phyloP scores from a whole-genome alignment of 768 basidiomycete species.

The Mycena amicta region DNA sequence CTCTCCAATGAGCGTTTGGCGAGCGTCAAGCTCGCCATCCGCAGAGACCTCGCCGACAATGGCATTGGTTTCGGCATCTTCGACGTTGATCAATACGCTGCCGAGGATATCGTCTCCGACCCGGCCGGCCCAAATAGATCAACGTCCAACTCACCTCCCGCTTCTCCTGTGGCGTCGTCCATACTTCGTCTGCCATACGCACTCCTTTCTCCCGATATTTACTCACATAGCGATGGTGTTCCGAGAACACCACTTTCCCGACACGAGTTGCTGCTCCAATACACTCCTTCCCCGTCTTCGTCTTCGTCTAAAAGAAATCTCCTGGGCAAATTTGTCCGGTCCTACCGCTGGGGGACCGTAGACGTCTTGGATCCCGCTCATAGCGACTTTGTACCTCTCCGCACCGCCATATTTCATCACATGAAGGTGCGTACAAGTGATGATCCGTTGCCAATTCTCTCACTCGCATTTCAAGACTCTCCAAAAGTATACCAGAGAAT shows the following conservation, averaged over 20 bases:
- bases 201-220: slow-evolving; percentile 80
- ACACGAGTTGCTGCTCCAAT: slow-evolving; percentile 73
- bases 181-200: slow-evolving; percentile 79
- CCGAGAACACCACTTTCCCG: slow-evolving; percentile 57
- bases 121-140: slow-evolving; percentile 49
- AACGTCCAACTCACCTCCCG: slow-evolving; percentile 63
- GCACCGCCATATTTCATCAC: slow-evolving; percentile 82
- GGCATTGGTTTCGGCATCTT: slow-evolving; percentile 91
- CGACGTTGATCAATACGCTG: slow-evolving; percentile 66
- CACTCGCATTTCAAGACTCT: slow-evolving; percentile 57
- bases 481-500: slow-evolving; percentile 82
- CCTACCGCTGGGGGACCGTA: slow-evolving; percentile 83
- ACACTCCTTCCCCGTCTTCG: slow-evolving; percentile 60
- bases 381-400: slow-evolving; percentile 78
- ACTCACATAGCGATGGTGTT: slow-evolving; percentile 84
- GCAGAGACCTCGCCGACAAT: slow-evolving; percentile 78
- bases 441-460: slow-evolving; percentile 19
- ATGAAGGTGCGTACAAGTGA: slow-evolving; percentile 67
- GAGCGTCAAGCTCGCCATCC: slow-evolving; percentile 77
- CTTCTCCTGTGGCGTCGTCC: slow-evolving; percentile 62
- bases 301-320: slow-evolving; percentile 46
- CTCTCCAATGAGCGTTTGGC: slow-evolving; percentile 81
- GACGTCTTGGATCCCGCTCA: slow-evolving; percentile 80
- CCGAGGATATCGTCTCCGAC: slow-evolving; percentile 45
- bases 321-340: slow-evolving; percentile 68